A percentile compares a stretch with the other conserved stretches of the same genome.
phyloP scores from a whole-genome alignment of 345 rosid genomes.

The Lumnitzera racemosa region DNA sequence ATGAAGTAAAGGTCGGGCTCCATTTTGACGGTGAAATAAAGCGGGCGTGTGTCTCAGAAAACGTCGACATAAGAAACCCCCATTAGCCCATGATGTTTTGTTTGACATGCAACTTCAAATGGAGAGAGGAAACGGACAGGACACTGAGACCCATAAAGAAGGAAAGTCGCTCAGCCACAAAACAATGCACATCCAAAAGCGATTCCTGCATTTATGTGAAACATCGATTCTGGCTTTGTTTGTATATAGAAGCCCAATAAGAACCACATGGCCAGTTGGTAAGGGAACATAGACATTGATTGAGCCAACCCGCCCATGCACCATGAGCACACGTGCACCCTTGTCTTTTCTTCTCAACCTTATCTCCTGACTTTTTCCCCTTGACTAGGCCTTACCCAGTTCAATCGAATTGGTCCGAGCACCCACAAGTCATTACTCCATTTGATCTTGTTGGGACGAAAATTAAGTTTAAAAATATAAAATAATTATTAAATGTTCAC shows the following conservation, averaged over 20 bases:
- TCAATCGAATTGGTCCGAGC: too few relatives aligned
- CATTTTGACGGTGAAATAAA: neutral
- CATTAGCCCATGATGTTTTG: conserved; percentile 1
- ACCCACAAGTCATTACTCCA: too few relatives aligned
- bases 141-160: neutral
- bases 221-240: neutral
- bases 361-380: too few relatives aligned
- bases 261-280: conserved; percentile 20
- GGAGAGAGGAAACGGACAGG: conserved; percentile 5
- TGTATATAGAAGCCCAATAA: neutral
- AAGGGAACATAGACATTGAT: conserved; percentile 21
- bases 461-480: too few relatives aligned
- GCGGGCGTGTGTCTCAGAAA: conserved; percentile 8
- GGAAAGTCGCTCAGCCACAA: neutral
- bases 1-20: conserved; percentile 7
- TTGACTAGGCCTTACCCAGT: too few relatives aligned
- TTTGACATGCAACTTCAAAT: neutral
- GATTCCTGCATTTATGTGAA: too few relatives aligned
- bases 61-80: conserved; percentile 5
- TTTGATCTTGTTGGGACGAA: too few relatives aligned
- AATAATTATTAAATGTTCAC: too few relatives aligned
- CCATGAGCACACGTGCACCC: conserved; percentile 7
- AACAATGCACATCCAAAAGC: too few relatives aligned
- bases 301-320: conserved; percentile 6
- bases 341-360: neutral